Base-by-base conservation (phyloP, 2,329 filamentous ascomycete species). In the Onygenales sp. region DNA sequence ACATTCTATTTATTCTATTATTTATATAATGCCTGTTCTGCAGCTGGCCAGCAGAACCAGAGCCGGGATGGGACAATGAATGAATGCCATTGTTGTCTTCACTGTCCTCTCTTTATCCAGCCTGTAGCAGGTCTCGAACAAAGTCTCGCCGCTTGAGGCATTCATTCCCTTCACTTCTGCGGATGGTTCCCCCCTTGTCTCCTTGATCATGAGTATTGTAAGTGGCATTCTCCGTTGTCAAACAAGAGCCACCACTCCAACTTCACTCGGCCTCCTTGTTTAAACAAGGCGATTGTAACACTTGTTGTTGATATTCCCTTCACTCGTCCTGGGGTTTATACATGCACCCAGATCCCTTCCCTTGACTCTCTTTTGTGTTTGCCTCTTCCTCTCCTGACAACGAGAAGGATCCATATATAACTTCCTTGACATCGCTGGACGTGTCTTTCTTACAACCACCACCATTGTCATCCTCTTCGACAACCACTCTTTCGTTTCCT, bases 391-490 rank as follows among this genome's bases (percentile, higher is more conserved):
- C 21, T 27, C 27, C 50, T 55, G 46, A 54, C 47, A 27, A 42
- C 39, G 14, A 44, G 37, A 55, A 52, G 45, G 31, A 52, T 55
- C 33, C 42, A 34, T 27, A 27, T 42, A 47, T 40, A 49, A 49
- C 17, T 44, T 43, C 11, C 37, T 34, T 17, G 43, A 44, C 47
- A 42, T 51, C 47, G 52, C 52, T 47, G 52, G 52, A 14, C 47
- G 46, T 52, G 52, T 53, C 44, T 52, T 40, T 33, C 47, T 40
- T 44, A 27, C 43, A 33, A 51, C 21, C 42, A 49, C 40, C 21
- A 49, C 13, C 36, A 49, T 10, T 2, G 13, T 34, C 7, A 42
- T 44, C 27, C 11, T 36, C 27, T 11, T 14, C 39, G 10, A 43
- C 21, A 2, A 7, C 27, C 4, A 44, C n/a, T 39, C 4, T 21